Evolutionary conservation across 2,329 filamentous ascomycete genomes (phyloP).

Genomic region (Tricladium varicosporioides): DNA sequence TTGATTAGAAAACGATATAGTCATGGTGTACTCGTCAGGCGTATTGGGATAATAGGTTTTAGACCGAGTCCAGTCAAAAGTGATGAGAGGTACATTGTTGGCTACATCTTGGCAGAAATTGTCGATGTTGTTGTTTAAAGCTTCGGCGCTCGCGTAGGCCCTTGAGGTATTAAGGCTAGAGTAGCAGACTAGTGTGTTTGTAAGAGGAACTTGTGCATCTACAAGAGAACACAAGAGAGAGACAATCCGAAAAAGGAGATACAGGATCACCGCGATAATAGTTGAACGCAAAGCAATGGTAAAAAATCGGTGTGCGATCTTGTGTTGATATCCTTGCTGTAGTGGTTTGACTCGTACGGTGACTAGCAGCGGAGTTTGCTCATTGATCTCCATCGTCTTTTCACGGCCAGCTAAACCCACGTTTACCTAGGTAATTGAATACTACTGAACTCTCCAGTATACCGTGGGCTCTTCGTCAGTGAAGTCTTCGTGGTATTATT

Average conservation of each 20-base stretch:
- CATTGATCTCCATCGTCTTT: conserved; percentile 12
- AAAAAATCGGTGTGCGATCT: conserved; percentile 9
- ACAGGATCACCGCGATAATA: conserved; percentile 4
- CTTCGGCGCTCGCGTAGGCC: neutral
- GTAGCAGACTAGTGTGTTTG: neutral
- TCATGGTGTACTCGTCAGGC: neutral
- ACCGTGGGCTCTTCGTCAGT: no score
- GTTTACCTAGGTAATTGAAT: no score
- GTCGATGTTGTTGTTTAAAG: conserved; percentile 1
- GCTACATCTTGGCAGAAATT: neutral
- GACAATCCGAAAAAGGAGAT: neutral
- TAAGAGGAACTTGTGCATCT: no score
- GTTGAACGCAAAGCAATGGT: conserved; percentile 11
- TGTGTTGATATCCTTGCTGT: conserved; percentile 14
- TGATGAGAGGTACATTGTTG: neutral
- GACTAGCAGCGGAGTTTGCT: conserved; percentile 11
- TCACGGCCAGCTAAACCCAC: no score
- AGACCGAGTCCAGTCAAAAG: neutral
- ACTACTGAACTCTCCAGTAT: no score
- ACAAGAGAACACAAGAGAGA: neutral
- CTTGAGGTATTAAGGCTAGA: conserved; percentile 1
- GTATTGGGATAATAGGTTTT: conserved; percentile 1
- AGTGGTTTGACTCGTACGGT: conserved; percentile 8
- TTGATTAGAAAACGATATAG: neutral
- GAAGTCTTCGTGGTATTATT: no score